Percentiles rank a stretch among this genome's conserved stretches.
phyloP scores from a whole-genome alignment of 768 basidiomycete species.

The Tylopilus felleus region DNA sequence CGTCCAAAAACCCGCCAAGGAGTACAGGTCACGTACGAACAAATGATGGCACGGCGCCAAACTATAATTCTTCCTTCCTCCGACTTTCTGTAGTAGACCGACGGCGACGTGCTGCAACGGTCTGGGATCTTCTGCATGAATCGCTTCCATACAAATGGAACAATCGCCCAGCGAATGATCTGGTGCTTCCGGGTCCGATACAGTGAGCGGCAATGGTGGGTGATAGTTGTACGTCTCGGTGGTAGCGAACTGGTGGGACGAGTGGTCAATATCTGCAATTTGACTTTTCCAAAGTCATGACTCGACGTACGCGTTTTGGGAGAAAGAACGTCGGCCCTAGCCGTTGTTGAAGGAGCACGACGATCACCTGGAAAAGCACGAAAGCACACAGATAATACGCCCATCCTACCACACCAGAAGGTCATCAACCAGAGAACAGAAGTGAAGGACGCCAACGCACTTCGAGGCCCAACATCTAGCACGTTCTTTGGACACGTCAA shows the following conservation, averaged over 20 bases:
- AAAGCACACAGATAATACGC: slow-evolving; percentile 56
- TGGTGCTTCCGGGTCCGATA: slow-evolving; percentile 70
- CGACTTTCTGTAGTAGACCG: slow-evolving; percentile 37
- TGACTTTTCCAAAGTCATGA: not conserved
- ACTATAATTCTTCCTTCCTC: slow-evolving; percentile 66
- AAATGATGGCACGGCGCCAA: slow-evolving; percentile 87
- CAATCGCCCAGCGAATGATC: slow-evolving; percentile 82
- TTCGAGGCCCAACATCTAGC: slow-evolving; percentile 70
- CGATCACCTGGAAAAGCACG: slow-evolving; percentile 56
- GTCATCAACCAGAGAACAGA: not conserved
- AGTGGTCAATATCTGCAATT: not conserved
- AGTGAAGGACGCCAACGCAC: slow-evolving; percentile 40
- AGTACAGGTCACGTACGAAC: slow-evolving; percentile 54
- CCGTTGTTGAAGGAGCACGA: slow-evolving; percentile 69
- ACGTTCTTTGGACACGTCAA: slow-evolving; percentile 83
- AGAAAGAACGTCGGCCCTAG: slow-evolving; percentile 86
- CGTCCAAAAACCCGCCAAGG: not conserved
- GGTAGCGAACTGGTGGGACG: slow-evolving; percentile 47
- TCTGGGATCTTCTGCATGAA: slow-evolving; percentile 48
- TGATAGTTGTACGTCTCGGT: slow-evolving; percentile 80
- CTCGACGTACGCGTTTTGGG: slow-evolving; percentile 53
- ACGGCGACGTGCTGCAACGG: slow-evolving; percentile 34
- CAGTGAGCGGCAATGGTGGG: slow-evolving; percentile 56
- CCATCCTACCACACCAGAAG: slow-evolving; percentile 48
- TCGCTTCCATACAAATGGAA: slow-evolving; percentile 91